These are phyloP conservation scores for Tylopilus plumbeoviolaceoides DNA, from an alignment of 768 basidiomycete species.

Conservation along the genomic window DNA sequence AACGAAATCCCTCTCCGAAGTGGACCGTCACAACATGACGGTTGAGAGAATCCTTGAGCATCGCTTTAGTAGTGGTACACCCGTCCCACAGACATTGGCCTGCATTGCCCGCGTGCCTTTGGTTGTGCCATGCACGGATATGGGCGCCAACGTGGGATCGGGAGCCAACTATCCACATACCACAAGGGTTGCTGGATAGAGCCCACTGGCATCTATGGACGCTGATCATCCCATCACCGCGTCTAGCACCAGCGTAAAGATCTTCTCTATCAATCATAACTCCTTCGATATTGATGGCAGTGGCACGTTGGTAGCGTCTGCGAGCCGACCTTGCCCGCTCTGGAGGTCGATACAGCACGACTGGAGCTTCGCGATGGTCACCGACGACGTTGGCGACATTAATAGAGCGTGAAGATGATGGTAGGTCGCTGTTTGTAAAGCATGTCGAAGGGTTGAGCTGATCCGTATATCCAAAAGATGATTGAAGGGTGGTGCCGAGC, in stretches of 20 bases:
- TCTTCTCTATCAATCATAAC: constrained; percentile 5
- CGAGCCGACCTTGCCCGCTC: neutral
- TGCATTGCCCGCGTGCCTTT: neutral
- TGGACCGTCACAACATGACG: no score
- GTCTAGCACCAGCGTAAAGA: neutral
- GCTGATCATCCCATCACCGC: neutral
- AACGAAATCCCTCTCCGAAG: no score
- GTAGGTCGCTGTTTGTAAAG: no score
- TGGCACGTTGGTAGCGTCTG: neutral
- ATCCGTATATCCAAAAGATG: no score
- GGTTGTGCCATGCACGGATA: constrained; percentile 7
- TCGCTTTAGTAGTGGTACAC: no score
- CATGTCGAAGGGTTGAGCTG: no score
- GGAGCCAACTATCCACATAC: constrained; percentile 11
- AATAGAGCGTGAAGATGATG: no score
- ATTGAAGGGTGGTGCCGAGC: no score
- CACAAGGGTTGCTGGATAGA: neutral
- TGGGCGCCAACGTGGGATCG: constrained; percentile 2
- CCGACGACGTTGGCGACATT: no score
- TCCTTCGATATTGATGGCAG: neutral
- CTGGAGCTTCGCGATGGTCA: neutral
- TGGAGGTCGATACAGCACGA: neutral
- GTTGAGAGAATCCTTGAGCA: no score
- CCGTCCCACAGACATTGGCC: no score
- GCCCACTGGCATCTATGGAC: constrained; percentile 12